Conservation (phyloP, 306 rosid genomes). For the Aeschynomene evenia region DNA sequence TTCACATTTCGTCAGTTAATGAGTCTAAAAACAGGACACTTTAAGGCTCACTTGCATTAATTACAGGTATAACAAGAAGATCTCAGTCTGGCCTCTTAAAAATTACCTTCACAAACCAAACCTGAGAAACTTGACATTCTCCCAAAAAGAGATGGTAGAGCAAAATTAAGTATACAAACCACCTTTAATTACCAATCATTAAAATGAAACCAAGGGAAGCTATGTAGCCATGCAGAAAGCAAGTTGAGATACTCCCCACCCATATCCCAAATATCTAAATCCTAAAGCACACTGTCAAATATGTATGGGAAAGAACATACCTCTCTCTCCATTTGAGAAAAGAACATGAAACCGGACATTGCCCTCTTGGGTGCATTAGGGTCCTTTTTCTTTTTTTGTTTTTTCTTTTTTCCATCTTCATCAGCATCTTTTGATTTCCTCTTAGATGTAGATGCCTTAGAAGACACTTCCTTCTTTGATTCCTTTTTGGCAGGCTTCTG, state of each 20-base stretch:
- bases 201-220: not conserved
- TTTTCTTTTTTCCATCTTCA: slow-evolving; percentile 90
- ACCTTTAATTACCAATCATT: not conserved
- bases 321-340: slow-evolving; percentile 94
- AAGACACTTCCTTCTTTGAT: slow-evolving; percentile 63
- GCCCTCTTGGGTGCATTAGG: slow-evolving; percentile 99
- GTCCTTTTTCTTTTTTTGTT: slow-evolving; percentile 93
- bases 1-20: not conserved
- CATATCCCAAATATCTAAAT: not conserved
- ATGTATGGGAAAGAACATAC: slow-evolving; percentile 41
- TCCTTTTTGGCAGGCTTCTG: slow-evolving; percentile 95
- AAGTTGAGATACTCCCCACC: not conserved
- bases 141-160: not conserved
- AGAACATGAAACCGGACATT: slow-evolving; percentile 96
- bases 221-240: not conserved
- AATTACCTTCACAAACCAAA: not conserved
- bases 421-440: slow-evolving; percentile 71
- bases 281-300: not conserved
- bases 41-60: not conserved
- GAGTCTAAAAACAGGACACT: not conserved
- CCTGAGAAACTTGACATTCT: slow-evolving; percentile 5
- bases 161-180: not conserved
- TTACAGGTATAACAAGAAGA: not conserved
- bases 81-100: not conserved
- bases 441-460: slow-evolving; percentile 84